Percentiles rank a stretch among this genome's conserved stretches.
Conservation (phyloP, 2,329 filamentous ascomycete genomes). For the Cercospora zeina region DNA sequence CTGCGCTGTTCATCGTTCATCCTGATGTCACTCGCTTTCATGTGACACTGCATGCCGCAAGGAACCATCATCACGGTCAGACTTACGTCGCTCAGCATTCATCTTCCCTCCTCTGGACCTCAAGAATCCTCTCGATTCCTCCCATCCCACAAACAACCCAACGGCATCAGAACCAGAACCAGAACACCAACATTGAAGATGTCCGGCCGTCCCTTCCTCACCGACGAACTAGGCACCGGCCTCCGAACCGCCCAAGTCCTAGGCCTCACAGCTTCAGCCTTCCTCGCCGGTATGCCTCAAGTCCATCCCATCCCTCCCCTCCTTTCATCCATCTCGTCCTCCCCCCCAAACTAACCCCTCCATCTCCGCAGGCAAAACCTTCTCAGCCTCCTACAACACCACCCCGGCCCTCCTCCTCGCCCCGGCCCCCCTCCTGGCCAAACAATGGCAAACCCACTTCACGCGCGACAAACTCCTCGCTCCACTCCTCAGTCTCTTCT, state of each 20-base stretch:
- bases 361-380: slow-evolving; percentile 39
- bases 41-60: slow-evolving; percentile 6
- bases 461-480: slow-evolving; percentile 45
- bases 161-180: neutral
- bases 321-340: neutral
- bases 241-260: slow-evolving; percentile 54
- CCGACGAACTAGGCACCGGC: slow-evolving; percentile 26
- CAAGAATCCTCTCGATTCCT: neutral
- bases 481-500: slow-evolving; percentile 45
- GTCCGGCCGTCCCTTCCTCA: slow-evolving; percentile 27
- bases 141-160: neutral
- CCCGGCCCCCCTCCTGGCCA: slow-evolving; percentile 56
- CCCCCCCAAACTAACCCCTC: neutral
- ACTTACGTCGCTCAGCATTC: slow-evolving; percentile 7
- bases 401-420: slow-evolving; percentile 57
- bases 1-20: slow-evolving; percentile 3
- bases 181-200: slow-evolving; percentile 21
- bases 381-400: slow-evolving; percentile 45
- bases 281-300: slow-evolving; percentile 44
- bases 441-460: slow-evolving; percentile 56
- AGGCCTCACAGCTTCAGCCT: slow-evolving; percentile 54
- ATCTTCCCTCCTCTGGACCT: neutral
- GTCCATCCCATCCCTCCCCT: neutral
- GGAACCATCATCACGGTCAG: slow-evolving; percentile 4
- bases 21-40: slow-evolving; percentile 10